Percentiles rank a stretch among this genome's conserved stretches.
Conservation (phyloP, 2,329 filamentous ascomycete genomes). For the Endothia cerciana region DNA sequence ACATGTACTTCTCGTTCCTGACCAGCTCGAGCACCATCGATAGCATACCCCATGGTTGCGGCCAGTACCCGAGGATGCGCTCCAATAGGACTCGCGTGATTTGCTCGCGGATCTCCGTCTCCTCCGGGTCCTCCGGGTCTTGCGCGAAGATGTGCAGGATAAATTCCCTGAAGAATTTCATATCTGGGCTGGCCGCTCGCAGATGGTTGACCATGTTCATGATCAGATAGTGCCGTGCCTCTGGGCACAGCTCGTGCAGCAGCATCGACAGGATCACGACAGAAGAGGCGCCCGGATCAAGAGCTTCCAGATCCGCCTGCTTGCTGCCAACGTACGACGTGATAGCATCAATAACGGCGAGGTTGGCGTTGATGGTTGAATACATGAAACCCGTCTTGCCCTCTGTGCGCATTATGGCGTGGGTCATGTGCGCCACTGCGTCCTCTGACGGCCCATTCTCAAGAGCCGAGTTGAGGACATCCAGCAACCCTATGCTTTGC, state of each 20-base stretch:
- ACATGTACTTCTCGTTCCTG: constrained; percentile 87
- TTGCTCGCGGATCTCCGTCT: constrained; percentile 83
- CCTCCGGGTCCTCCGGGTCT: constrained; percentile 74
- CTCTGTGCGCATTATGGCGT: constrained; percentile 67
- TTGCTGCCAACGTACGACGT: constrained; percentile 79
- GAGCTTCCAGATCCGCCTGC: constrained; percentile 65
- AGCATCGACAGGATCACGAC: constrained; percentile 76
- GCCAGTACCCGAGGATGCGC: constrained; percentile 83
- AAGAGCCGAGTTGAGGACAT: constrained; percentile 62
- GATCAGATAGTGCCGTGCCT: constrained; percentile 83
- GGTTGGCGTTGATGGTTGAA: constrained; percentile 69
- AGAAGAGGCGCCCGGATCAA: constrained; percentile 68
- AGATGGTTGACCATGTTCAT: constrained; percentile 89
- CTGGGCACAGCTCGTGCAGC: constrained; percentile 72
- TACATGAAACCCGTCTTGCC: constrained; percentile 67
- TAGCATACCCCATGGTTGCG: constrained; percentile 94
- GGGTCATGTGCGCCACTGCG: constrained; percentile 74
- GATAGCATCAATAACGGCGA: constrained; percentile 75
- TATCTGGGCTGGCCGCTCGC: constrained; percentile 85
- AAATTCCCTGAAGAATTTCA: constrained; percentile 88
- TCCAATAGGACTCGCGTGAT: constrained; percentile 89
- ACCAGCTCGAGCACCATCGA: constrained; percentile 86
- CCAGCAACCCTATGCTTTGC: constrained; percentile 58
- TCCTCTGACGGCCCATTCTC: constrained; percentile 69
- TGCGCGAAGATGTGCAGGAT: constrained; percentile 83